Evolutionary conservation across 2,329 filamentous ascomycete species (phyloP).

Genomic region (Cercospora citrullina): DNA sequence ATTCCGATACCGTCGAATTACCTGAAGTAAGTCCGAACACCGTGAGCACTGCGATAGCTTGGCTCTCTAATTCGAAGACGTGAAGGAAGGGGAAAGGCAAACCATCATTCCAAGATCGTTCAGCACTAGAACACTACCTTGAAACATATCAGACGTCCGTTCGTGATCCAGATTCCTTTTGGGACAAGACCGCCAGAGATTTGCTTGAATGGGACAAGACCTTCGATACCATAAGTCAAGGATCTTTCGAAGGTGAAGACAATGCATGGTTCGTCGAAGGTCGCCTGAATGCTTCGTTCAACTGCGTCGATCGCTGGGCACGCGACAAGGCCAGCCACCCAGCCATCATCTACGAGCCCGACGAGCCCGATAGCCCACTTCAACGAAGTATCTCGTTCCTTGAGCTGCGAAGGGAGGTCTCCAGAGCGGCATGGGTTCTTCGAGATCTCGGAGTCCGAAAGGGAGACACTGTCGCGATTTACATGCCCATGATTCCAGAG

Average conservation of each 20-base stretch:
- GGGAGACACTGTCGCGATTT: background rate
- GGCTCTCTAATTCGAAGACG: background rate
- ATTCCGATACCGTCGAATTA: background rate
- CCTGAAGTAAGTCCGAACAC: background rate
- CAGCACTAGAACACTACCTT: background rate
- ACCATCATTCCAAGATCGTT: background rate
- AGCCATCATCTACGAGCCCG: conserved; percentile 97
- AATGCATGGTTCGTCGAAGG: background rate
- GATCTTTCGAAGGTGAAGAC: background rate
- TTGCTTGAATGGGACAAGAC: background rate
- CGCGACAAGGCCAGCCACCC: conserved; percentile 86
- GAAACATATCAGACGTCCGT: background rate
- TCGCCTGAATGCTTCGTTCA: background rate
- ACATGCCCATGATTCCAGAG: background rate
- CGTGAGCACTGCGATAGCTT: too few relatives aligned
- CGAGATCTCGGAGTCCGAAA: background rate
- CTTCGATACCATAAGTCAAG: background rate
- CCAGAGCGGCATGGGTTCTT: background rate
- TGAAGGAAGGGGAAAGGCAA: background rate
- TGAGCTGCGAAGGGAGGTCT: background rate
- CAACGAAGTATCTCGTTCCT: conserved; percentile 72
- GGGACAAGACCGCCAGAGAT: background rate
- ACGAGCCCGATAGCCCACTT: conserved; percentile 77
- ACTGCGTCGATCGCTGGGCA: conserved; percentile 79
- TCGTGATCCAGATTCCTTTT: background rate